Evolutionary conservation across 306 rosid species (phyloP), one percentile per base, ranked within the genome.

Genomic region (Carpinus viminea): DNA sequence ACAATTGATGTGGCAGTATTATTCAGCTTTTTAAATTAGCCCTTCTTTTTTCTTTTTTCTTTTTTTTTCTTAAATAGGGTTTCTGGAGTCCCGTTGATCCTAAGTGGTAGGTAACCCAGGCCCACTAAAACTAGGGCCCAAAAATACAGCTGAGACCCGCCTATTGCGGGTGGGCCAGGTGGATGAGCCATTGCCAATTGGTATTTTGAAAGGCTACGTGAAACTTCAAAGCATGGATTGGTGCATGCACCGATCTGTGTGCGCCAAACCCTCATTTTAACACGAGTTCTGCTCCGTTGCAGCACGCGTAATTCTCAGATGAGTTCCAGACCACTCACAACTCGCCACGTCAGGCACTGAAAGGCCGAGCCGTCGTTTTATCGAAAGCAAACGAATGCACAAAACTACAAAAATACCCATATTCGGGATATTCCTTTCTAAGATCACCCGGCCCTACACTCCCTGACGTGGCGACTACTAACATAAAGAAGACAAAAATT

Each of bases 311-410:
- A 55, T 6, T 55, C 60, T 55, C 46, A 12, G 18, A 53, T 76
- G 65, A 16, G 43, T 47, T 50, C 41, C 43, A 8, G 38, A 13
- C 78, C 72, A 61, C 60, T 26, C 47, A 46, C 12, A 59, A 4
- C 31, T 20, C 59, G 28, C 43, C 21, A 75, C 78, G 78, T 60
- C 10, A 1, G 60, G 62, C 38, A 26, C 1, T 24, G 4, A 16
- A 47, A 3, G 21, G 48, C 60, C 48, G 16, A 8, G 28, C 12
- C 15, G 17, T 3, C 11, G 11, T 31, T 5, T 47, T 2, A 36
- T 68, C 8, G 75, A 70, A 12, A 56, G 71, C 70, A 46, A 46
- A 78, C 72, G 72, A 78, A 71, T 3, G 46, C 5, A 48, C 8
- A 12, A 21, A 38, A 38, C 43, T 36, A 54, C 66, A 28, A 38